These are phyloP conservation scores for Sinapis alba DNA, from an alignment of 441 rosid species.

Conservation along the genomic window DNA sequence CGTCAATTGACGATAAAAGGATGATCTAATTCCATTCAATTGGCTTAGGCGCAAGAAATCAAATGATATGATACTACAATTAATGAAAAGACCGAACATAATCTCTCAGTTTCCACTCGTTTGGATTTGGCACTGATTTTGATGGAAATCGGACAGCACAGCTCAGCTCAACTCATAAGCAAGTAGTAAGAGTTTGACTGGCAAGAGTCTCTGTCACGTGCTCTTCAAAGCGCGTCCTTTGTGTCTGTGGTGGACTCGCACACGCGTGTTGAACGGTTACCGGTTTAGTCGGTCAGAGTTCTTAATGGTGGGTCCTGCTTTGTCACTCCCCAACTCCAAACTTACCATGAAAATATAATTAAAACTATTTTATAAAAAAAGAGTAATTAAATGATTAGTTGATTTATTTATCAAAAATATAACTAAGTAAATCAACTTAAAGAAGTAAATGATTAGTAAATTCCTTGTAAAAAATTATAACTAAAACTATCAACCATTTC, in stretches of 20 bases:
- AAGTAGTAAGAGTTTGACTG: slow-evolving; percentile 34
- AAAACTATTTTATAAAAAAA: neutral
- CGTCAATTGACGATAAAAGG: too few relatives aligned
- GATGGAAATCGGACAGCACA: slow-evolving; percentile 1
- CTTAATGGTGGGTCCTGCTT: neutral
- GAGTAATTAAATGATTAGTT: neutral
- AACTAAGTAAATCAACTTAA: too few relatives aligned
- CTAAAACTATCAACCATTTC: neutral
- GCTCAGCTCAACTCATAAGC: neutral
- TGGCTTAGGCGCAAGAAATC: too few relatives aligned
- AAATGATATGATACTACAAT: neutral
- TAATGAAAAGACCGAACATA: slow-evolving; percentile 5
- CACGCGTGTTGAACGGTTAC: slow-evolving; percentile 36
- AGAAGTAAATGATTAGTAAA: neutral
- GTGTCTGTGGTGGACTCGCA: slow-evolving; percentile 16
- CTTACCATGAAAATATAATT: slow-evolving; percentile 1
- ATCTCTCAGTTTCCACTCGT: neutral
- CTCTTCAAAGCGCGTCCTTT: slow-evolving; percentile 32
- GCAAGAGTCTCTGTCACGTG: slow-evolving; percentile 19
- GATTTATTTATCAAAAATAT: neutral
- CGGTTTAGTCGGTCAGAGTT: slow-evolving; percentile 23
- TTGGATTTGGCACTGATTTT: neutral
- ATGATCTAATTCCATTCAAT: too few relatives aligned
- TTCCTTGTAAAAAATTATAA: neutral
- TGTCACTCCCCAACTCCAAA: neutral